Evolutionary conservation across 1,139 yeast species (phyloP), one percentile per base, ranked within the genome.

Genomic region (Kluyveromyces sp.): DNA sequence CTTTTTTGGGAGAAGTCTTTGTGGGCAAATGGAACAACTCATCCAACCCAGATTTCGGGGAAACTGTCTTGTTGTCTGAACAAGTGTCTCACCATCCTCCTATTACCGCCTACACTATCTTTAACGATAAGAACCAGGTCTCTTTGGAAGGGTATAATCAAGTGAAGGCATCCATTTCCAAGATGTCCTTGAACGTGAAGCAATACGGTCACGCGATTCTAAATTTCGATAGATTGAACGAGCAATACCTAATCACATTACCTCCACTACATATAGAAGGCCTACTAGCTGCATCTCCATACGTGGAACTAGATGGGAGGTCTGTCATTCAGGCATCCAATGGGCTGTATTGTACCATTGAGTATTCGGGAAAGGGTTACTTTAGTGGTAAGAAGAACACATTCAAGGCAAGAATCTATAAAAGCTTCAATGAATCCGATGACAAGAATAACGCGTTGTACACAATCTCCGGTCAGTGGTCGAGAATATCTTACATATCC

Each of bases 261-360:
- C 98, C 98, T 11, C 87, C 95, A n/a, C 73, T 92, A 54, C 97
- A 89, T 64, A 82, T 92, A 49, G 98, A 92, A 67, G 97, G 98
- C 16, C 75, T 92, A 49, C 68, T 89, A 49, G 80, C 84, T 50
- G 96, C 95, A 3, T 74, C 94, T 2, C 97, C 97, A 28, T 88
- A 81, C 65, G 89, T 83, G 34, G 95, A 85, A 64, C 74, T 92
- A 50, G 96, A 89, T 61, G 95, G 94, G 47, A 79, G 79, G 51
- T 77, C 94, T 17, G 79, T 70, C 60, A 86, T 92, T 57, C 94
- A 85, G 65, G 73, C 88, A 32, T 80, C 94, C 4, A 73, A 77
- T 42, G 97, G 97, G 8, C 83, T 78, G 65, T 65, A 74, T 51
- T 77, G 94, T 17, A 74, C 75, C 19, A 70, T 92, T 52, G 96